Conservation (phyloP, 768 basidiomycete species). For the Daedaleopsis sinensis region DNA sequence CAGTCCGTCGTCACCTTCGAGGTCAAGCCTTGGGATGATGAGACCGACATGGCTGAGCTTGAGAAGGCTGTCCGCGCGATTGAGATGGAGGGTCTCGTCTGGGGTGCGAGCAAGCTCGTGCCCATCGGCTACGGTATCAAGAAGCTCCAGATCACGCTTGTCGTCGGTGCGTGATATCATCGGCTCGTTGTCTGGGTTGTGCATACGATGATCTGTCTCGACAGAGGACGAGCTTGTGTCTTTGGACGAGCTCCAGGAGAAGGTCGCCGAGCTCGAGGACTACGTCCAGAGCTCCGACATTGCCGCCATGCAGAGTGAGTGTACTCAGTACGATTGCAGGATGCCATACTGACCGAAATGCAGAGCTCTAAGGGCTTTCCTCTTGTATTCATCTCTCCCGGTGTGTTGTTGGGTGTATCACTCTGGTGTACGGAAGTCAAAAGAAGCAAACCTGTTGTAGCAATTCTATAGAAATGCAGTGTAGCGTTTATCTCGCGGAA, state of each 20-base stretch:
- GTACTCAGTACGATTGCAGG: neutral
- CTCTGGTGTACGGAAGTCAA: constrained; percentile 11
- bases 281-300: constrained; percentile 91
- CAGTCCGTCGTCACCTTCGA: constrained; percentile 98
- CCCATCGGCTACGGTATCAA: constrained; percentile 91
- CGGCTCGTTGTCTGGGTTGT: constrained; percentile 49
- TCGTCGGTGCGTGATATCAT: constrained; percentile 42
- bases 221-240: constrained; percentile 96
- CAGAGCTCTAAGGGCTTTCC: constrained; percentile 18
- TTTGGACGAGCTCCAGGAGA: constrained; percentile 90
- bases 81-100: constrained; percentile 88
- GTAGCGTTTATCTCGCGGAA: neutral
- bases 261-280: constrained; percentile 83
- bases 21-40: constrained; percentile 99
- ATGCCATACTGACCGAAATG: neutral
- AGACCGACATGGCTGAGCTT: constrained; percentile 92
- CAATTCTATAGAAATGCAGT: constrained; percentile 12
- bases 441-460: constrained; percentile 19
- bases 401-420: constrained; percentile 7
- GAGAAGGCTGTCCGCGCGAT: constrained; percentile 86
- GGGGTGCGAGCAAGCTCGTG: constrained; percentile 94
- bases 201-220: neutral
- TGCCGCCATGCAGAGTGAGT: constrained; percentile 90
- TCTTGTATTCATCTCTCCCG: neutral
- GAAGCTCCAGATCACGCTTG: constrained; percentile 80